Conservation (phyloP, 345 rosid species). For the Arabidopsis suecica region DNA sequence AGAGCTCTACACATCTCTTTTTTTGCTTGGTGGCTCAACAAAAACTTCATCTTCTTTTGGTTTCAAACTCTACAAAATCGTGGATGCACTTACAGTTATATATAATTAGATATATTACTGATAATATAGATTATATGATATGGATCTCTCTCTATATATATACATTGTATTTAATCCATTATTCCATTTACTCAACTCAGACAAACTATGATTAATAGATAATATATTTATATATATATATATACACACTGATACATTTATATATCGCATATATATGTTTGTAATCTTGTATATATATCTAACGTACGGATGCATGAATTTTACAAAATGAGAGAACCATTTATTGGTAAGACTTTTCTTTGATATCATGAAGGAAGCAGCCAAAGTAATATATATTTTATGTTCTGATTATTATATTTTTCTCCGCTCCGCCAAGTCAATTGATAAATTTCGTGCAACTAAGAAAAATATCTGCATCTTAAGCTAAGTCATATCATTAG, state of each 20-base stretch:
- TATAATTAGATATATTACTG: background rate
- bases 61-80: background rate
- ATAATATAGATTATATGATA: background rate
- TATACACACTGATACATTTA: background rate
- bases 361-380: background rate
- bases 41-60: background rate
- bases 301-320: background rate
- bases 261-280: background rate
- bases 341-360: conserved; percentile 30
- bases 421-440: conserved; percentile 11
- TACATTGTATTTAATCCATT: background rate
- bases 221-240: background rate
- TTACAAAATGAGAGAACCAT: background rate
- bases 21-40: background rate
- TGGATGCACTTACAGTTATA: background rate
- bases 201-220: background rate
- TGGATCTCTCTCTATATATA: background rate
- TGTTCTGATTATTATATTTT: background rate
- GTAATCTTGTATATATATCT: background rate
- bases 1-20: background rate
- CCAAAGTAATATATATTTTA: background rate
- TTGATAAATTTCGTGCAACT: conserved; percentile 24
- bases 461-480: conserved; percentile 4
- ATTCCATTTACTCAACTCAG: background rate
- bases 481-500: background rate